phyloP scores from a whole-genome alignment of 2,329 filamentous ascomycete species.

The Lachnellula occidentalis region DNA sequence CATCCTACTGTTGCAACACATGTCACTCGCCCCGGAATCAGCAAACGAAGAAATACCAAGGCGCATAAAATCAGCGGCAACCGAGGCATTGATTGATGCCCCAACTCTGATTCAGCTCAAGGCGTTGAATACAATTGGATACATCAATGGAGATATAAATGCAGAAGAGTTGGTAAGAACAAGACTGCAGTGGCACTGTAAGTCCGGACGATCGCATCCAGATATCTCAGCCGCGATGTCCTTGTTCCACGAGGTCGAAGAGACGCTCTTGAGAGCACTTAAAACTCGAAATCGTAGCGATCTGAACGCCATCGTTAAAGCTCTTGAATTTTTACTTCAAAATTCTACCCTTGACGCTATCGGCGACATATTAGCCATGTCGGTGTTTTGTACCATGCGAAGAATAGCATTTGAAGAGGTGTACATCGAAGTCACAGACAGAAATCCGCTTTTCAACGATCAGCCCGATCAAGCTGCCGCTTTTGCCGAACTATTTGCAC shows the following conservation, averaged over 20 bases:
- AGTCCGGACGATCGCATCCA: conserved; percentile 33
- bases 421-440: conserved; percentile 56
- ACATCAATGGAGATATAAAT: conserved; percentile 34
- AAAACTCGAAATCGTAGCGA: conserved; percentile 6
- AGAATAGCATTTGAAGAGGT: conserved; percentile 56
- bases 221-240: conserved; percentile 29
- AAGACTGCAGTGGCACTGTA: conserved; percentile 37
- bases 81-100: conserved; percentile 33
- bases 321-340: conserved; percentile 6
- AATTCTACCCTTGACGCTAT: conserved; percentile 35
- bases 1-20: conserved; percentile 35
- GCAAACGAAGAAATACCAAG: conserved; percentile 26
- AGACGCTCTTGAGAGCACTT: conserved; percentile 5
- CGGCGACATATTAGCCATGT: conserved; percentile 50
- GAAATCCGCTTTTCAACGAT: conserved; percentile 55
- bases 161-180: conserved; percentile 32
- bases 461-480: conserved; percentile 59
- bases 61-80: conserved; percentile 31
- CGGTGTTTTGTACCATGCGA: conserved; percentile 52
- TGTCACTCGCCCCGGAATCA: conserved; percentile 5
- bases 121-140: conserved; percentile 34
- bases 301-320: conserved; percentile 4
- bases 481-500: conserved; percentile 57
- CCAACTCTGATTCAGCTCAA: conserved; percentile 36
- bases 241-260: conserved; percentile 36